These are phyloP conservation scores for Lachancea dasiensis DNA, from an alignment of 805 yeast genomes.

Conservation along the genomic window DNA sequence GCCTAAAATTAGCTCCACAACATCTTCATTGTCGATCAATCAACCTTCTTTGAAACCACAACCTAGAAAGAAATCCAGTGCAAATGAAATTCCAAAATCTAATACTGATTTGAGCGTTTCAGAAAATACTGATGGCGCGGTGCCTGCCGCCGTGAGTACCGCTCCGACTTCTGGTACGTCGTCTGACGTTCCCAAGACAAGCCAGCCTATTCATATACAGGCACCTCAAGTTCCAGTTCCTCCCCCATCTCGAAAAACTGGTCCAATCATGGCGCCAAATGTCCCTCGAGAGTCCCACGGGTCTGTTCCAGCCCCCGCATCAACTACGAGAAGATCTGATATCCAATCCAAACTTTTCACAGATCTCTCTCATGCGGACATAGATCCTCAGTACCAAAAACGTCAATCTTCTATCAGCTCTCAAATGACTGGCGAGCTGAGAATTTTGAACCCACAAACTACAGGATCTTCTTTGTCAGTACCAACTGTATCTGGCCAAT, in stretches of 20 bases:
- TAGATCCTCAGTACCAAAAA: constrained; percentile 23
- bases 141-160: not conserved
- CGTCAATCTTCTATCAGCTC: constrained; percentile 17
- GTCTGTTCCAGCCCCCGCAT: constrained; percentile 10
- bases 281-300: constrained; percentile 11
- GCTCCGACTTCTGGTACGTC: not conserved
- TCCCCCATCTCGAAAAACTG: constrained; percentile 47
- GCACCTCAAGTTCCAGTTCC: constrained; percentile 34
- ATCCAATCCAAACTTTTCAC: constrained; percentile 44
- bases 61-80: constrained; percentile 18
- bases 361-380: constrained; percentile 35
- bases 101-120: constrained; percentile 17
- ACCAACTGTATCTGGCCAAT: constrained; percentile 19
- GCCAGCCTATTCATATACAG: constrained; percentile 26
- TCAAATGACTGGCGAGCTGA: constrained; percentile 30
- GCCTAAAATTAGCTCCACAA: constrained; percentile 4
- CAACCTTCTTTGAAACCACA: constrained; percentile 36
- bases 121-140: too few relatives aligned
- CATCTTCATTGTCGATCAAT: constrained; percentile 23
- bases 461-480: constrained; percentile 37
- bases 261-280: constrained; percentile 19
- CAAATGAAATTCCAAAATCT: too few relatives aligned
- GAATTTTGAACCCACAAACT: constrained; percentile 36
- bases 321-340: constrained; percentile 29
- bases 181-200: constrained; percentile 11